phyloP scores from a whole-genome alignment of 768 basidiomycete species.

The Collybia nuda region DNA sequence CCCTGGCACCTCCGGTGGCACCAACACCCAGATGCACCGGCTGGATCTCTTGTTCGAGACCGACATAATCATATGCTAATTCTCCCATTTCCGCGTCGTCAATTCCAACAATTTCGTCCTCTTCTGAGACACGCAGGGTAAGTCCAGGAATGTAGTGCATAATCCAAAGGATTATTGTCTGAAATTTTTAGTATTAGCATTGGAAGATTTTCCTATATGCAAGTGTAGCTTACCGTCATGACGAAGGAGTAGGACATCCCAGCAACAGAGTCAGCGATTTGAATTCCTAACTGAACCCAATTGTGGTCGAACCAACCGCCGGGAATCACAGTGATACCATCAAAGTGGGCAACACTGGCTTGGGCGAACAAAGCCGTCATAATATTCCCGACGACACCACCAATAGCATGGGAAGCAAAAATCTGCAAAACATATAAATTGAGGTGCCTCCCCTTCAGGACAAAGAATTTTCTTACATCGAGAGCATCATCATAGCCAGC shows the following conservation, averaged over 20 bases:
- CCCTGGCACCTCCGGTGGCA: conserved; percentile 23
- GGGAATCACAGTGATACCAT: conserved; percentile 61
- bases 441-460: neutral
- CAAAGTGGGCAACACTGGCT: conserved; percentile 71
- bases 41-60: conserved; percentile 60
- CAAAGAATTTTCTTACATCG: conserved; percentile 51
- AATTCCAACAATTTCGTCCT: conserved; percentile 77
- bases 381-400: conserved; percentile 79
- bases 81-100: conserved; percentile 92
- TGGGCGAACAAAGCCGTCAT: conserved; percentile 90
- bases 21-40: conserved; percentile 17
- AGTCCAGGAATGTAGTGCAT: conserved; percentile 88
- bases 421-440: conserved; percentile 49
- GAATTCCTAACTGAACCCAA: conserved; percentile 81
- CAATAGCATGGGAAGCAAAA: conserved; percentile 82
- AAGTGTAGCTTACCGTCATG: conserved; percentile 58
- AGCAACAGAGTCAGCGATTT: conserved; percentile 72
- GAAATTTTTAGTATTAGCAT: neutral
- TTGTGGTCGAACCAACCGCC: conserved; percentile 91
- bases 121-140: conserved; percentile 64
- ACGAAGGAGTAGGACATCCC: conserved; percentile 72
- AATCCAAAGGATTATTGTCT: conserved; percentile 82
- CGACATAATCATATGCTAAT: conserved; percentile 86
- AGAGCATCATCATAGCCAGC: conserved; percentile 77
- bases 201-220: neutral